Evolutionary conservation across 345 rosid genomes (phyloP).

Genomic region (Limnanthes douglasii): DNA sequence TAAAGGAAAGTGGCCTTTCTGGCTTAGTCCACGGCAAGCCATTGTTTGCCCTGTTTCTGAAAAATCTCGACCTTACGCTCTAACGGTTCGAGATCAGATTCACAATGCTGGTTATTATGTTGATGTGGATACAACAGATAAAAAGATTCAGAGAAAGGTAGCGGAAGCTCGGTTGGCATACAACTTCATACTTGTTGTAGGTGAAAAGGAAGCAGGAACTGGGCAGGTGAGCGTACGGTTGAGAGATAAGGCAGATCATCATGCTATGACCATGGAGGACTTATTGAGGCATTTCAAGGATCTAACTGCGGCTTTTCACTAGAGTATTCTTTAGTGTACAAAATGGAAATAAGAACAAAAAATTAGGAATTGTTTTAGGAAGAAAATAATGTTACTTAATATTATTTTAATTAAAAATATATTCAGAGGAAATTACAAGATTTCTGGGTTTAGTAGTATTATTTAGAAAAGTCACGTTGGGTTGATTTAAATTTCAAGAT

Average conservation of each 20-base stretch:
- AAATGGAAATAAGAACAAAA: too few species aligned
- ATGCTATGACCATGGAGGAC: conserved; percentile 37
- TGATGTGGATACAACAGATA: conserved; percentile 65
- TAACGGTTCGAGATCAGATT: conserved; percentile 48
- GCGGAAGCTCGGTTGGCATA: conserved; percentile 82
- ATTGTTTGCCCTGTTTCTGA: conserved; percentile 92
- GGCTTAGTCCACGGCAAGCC: conserved; percentile 99
- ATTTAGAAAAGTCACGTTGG: too few species aligned
- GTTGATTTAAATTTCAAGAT: too few species aligned
- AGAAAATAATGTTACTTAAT: too few species aligned
- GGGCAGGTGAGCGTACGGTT: conserved; percentile 80
- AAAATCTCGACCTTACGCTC: conserved; percentile 59
- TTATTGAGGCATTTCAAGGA: conserved; percentile 44
- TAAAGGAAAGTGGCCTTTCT: conserved; percentile 99
- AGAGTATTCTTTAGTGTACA: too few species aligned
- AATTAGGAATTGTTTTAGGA: too few species aligned
- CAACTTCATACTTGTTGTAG: conserved; percentile 92
- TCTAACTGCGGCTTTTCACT: conserved; percentile 40
- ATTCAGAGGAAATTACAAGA: too few species aligned
- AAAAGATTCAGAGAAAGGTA: conserved; percentile 92
- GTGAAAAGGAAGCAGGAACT: conserved; percentile 62
- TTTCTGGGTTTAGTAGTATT: too few species aligned
- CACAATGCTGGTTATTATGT: conserved; percentile 64
- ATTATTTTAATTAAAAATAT: too few species aligned
- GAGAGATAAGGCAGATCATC: conserved; percentile 54